A percentile compares a stretch with the other conserved stretches of the same genome.
phyloP scores from a whole-genome alignment of 371 early-diverging fungal species.

The Rhizopus delemar region DNA sequence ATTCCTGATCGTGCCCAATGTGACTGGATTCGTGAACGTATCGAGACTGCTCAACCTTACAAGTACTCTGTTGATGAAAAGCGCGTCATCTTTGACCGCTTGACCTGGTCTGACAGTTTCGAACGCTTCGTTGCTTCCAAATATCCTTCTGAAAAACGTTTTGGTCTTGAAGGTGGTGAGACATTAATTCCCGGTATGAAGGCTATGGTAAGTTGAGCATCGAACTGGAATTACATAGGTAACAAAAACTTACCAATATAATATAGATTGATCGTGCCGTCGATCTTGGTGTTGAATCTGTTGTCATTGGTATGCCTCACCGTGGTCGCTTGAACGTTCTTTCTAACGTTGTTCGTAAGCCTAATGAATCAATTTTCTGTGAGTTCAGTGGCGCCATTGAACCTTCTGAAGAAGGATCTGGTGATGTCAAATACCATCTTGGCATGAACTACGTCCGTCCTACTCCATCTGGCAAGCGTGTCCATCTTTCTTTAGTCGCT shows the following conservation, averaged over 20 bases:
- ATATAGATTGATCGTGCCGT: constrained; percentile 88
- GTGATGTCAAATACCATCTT: constrained; percentile 97
- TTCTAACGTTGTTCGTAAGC: constrained; percentile 96
- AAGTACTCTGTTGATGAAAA: constrained; percentile 86
- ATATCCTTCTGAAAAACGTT: constrained; percentile 96
- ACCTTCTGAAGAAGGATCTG: constrained; percentile 89
- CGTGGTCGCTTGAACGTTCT: constrained; percentile 98
- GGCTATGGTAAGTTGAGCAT: constrained; percentile 68
- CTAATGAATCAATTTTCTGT: constrained; percentile 95
- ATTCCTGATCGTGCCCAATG: constrained; percentile 94
- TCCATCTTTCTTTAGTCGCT: constrained; percentile 93
- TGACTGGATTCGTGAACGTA: constrained; percentile 92
- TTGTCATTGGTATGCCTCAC: constrained; percentile 98
- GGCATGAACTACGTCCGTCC: constrained; percentile 96
- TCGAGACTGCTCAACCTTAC: constrained; percentile 90
- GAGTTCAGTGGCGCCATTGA: constrained; percentile 86
- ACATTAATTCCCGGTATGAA: constrained; percentile 97
- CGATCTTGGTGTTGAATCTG: constrained; percentile 89
- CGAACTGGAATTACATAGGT: too few relatives aligned
- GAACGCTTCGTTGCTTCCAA: constrained; percentile 93
- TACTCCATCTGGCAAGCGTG: constrained; percentile 94
- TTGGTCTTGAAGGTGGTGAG: constrained; percentile 97
- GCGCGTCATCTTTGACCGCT: constrained; percentile 87
- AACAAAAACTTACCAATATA: not conserved
- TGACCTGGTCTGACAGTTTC: constrained; percentile 96